Percentiles rank a stretch among this genome's conserved stretches.
These are phyloP conservation scores for Tricholoma furcatifolium DNA, from an alignment of 768 basidiomycete species.

Conservation along the genomic window DNA sequence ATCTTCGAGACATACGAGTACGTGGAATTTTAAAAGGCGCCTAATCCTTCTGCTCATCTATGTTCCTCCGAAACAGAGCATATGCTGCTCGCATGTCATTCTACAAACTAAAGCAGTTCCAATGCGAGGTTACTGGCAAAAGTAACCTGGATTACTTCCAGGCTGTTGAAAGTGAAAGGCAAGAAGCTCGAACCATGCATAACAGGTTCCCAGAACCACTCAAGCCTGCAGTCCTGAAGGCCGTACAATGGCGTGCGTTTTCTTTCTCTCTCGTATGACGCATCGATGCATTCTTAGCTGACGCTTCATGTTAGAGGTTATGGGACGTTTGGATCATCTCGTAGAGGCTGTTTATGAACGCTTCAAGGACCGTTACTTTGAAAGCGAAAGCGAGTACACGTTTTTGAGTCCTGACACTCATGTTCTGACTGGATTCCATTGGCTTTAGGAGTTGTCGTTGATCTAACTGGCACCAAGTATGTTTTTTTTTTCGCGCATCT, in stretches of 20 bases:
- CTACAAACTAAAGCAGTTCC: slow-evolving; percentile 91
- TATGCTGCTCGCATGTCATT: slow-evolving; percentile 94
- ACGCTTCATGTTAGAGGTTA: slow-evolving; percentile 68
- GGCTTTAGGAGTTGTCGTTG: slow-evolving; percentile 74
- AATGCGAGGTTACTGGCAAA: slow-evolving; percentile 97
- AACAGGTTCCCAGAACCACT: slow-evolving; percentile 89
- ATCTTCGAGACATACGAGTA: slow-evolving; percentile 97
- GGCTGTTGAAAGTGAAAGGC: slow-evolving; percentile 87
- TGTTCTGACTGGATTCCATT: slow-evolving; percentile 14
- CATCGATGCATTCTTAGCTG: slow-evolving; percentile 13
- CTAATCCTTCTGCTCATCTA: slow-evolving; percentile 21
- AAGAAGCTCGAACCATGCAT: slow-evolving; percentile 88
- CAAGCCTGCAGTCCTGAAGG: slow-evolving; percentile 86
- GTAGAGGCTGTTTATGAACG: slow-evolving; percentile 95
- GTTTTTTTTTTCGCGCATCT: slow-evolving; percentile 23
- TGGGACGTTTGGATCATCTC: slow-evolving; percentile 92
- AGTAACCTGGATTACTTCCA: slow-evolving; percentile 92
- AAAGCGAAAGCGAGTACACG: slow-evolving; percentile 75
- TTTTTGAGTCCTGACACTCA: slow-evolving; percentile 1
- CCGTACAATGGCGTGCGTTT: slow-evolving; percentile 95
- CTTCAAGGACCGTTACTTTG: slow-evolving; percentile 94
- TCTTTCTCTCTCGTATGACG: slow-evolving; percentile 19
- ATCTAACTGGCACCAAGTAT: slow-evolving; percentile 84
- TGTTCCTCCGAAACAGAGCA: slow-evolving; percentile 39
- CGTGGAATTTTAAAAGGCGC: slow-evolving; percentile 35